These are phyloP conservation scores for Strobilomyces echinocephalus DNA, from an alignment of 768 basidiomycete genomes.

Conservation along the genomic window DNA sequence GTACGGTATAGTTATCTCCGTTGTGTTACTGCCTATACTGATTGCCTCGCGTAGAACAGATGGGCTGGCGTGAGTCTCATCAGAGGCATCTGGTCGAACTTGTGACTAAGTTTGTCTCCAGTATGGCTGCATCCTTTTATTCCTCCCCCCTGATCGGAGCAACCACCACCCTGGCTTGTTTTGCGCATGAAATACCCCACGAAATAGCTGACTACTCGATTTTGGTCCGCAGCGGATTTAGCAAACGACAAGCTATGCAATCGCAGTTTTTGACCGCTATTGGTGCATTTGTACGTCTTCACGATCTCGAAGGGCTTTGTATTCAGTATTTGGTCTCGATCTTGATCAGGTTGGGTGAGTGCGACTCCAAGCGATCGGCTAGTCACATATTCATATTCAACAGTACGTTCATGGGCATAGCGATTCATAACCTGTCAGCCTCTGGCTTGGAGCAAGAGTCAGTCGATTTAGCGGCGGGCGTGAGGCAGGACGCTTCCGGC, in stretches of 20 bases:
- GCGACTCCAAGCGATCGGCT: not conserved
- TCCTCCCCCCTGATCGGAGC: constrained; percentile 92
- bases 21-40: constrained; percentile 16
- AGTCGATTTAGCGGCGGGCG: constrained; percentile 67
- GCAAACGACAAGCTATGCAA: constrained; percentile 88
- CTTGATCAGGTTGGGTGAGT: constrained; percentile 35
- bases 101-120: constrained; percentile 25
- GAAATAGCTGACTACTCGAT: constrained; percentile 99
- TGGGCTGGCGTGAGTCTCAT: constrained; percentile 69
- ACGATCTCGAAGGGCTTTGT: constrained; percentile 3
- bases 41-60: constrained; percentile 59
- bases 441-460: constrained; percentile 37
- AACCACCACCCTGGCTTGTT: constrained; percentile 92
- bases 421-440: constrained; percentile 71
- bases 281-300: constrained; percentile 71
- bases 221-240: constrained; percentile 83
- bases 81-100: constrained; percentile 1
- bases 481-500: constrained; percentile 71
- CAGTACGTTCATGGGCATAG: constrained; percentile 86
- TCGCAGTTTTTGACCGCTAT: constrained; percentile 89
- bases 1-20: constrained; percentile 33
- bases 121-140: constrained; percentile 96
- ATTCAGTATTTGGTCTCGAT: constrained; percentile 17
- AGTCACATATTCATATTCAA: constrained; percentile 4
- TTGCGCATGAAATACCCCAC: constrained; percentile 93